These are phyloP conservation scores for Hanseniaspora occidentalis DNA, from an alignment of 805 yeast species.

Conservation along the genomic window DNA sequence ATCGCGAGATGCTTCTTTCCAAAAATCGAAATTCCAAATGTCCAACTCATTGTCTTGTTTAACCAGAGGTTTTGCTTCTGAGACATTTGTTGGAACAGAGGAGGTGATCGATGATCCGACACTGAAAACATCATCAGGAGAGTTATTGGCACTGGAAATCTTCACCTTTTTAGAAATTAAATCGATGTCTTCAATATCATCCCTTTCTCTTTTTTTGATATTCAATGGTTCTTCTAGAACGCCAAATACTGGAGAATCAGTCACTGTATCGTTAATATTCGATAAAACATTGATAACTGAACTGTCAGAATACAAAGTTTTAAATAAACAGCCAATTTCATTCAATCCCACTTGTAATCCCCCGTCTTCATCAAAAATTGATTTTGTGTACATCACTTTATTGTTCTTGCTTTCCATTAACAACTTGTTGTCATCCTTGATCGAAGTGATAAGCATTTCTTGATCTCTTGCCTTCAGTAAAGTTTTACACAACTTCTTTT, in stretches of 20 bases:
- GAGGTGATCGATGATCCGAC: background rate
- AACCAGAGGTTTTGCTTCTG: background rate
- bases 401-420: slow-evolving; percentile 18
- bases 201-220: background rate
- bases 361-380: background rate
- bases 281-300: background rate
- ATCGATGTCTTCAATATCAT: slow-evolving; percentile 1
- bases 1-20: too few species aligned
- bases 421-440: slow-evolving; percentile 15
- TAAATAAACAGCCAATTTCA: background rate
- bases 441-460: slow-evolving; percentile 15
- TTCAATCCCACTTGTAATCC: background rate
- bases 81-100: background rate
- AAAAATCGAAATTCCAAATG: background rate
- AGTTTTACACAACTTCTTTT: slow-evolving; percentile 20
- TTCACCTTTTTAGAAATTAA: slow-evolving; percentile 16
- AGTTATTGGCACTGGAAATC: background rate
- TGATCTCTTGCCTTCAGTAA: slow-evolving; percentile 22
- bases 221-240: slow-evolving; percentile 4
- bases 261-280: slow-evolving; percentile 6
- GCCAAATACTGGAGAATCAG: slow-evolving; percentile 11
- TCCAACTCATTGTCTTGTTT: background rate
- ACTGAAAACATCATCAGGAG: background rate
- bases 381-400: background rate
- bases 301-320: background rate